Evolutionary conservation across 805 yeast species (phyloP).

Genomic region (Candida mattraensis): DNA sequence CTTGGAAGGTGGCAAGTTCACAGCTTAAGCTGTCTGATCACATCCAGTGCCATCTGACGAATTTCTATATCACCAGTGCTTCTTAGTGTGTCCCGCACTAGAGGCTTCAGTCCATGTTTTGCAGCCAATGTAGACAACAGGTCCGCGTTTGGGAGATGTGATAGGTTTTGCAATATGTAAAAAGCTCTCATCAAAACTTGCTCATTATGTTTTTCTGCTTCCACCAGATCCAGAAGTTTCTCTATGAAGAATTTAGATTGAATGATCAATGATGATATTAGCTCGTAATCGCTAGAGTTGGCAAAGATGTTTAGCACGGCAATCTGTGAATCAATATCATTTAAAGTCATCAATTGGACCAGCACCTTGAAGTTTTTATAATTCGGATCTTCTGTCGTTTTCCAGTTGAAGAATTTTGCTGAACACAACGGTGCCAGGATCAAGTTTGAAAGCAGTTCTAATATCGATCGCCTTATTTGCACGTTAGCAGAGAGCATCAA

Average conservation of each 20-base stretch:
- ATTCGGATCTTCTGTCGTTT: conserved; percentile 32
- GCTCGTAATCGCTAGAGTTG: conserved; percentile 27
- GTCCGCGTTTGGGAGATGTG: conserved; percentile 5
- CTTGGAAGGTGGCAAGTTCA: conserved; percentile 8
- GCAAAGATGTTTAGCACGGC: conserved; percentile 35
- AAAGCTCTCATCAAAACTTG: conserved; percentile 26
- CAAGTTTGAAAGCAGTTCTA: conserved; percentile 52
- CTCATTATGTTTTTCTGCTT: conserved; percentile 17
- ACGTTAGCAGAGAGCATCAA: conserved; percentile 36
- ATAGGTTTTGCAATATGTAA: conserved; percentile 22
- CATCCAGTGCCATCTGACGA: conserved; percentile 12
- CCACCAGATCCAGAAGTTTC: conserved; percentile 16
- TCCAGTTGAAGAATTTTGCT: conserved; percentile 60
- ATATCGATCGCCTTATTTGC: conserved; percentile 43
- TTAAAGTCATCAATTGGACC: conserved; percentile 40
- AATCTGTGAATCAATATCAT: conserved; percentile 40
- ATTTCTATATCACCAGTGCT: conserved; percentile 10
- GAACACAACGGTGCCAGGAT: conserved; percentile 38
- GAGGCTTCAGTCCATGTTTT: conserved; percentile 5
- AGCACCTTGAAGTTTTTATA: conserved; percentile 41
- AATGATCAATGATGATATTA: conserved; percentile 23
- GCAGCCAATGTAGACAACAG: conserved; percentile 3
- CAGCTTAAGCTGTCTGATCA: conserved; percentile 10
- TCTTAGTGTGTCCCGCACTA: conserved; percentile 5
- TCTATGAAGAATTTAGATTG: conserved; percentile 22